phyloP scores from a whole-genome alignment of 139 green algal genomes.

The Volvox africanus region DNA sequence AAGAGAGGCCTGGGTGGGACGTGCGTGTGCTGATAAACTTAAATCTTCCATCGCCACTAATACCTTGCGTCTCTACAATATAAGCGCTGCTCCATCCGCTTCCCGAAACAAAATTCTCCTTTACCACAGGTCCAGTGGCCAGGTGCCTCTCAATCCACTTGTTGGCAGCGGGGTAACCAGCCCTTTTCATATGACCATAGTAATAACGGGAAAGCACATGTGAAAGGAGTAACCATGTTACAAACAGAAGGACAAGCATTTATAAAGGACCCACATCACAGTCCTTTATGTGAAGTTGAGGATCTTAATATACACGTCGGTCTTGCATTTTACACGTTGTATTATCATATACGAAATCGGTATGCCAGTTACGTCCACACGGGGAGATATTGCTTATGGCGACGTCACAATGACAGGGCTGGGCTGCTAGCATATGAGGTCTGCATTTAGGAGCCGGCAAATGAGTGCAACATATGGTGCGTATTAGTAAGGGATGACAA shows the following conservation, averaged over 20 bases:
- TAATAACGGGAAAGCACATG: not conserved
- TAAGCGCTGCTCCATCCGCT: slow-evolving; percentile 76
- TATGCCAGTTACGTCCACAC: too few species aligned
- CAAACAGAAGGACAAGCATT: too few species aligned
- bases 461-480: not conserved
- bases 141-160: slow-evolving; percentile 56
- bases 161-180: slow-evolving; percentile 36
- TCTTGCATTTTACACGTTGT: too few species aligned
- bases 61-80: slow-evolving; percentile 62
- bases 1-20: not conserved
- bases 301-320: not conserved
- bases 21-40: not conserved
- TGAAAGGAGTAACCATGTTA: not conserved
- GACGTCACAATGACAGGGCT: not conserved
- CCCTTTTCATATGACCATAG: not conserved
- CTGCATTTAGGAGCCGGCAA: not conserved
- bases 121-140: slow-evolving; percentile 47
- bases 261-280: not conserved
- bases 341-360: too few species aligned
- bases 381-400: not conserved
- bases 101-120: slow-evolving; percentile 59
- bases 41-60: not conserved
- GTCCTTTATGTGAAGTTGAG: not conserved
- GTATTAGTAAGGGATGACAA: not conserved
- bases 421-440: not conserved